phyloP scores from a whole-genome alignment of 2,329 filamentous ascomycete species.

The Akanthomyces muscarius region DNA sequence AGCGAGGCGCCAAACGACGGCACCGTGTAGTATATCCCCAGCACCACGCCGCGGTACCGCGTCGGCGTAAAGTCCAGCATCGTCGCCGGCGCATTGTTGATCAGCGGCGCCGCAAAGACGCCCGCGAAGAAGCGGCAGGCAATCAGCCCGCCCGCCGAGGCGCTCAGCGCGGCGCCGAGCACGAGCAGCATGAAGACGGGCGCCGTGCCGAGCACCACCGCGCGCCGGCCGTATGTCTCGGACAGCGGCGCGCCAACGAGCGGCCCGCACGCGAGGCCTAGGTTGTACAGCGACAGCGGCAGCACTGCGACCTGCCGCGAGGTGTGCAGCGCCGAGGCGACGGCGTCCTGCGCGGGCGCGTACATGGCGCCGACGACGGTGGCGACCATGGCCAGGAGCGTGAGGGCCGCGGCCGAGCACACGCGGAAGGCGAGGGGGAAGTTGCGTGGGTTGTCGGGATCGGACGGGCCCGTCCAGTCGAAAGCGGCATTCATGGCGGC shows the following conservation, averaged over 20 bases:
- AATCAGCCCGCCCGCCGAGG: slow-evolving; percentile 67
- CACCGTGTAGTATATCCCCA: slow-evolving; percentile 59
- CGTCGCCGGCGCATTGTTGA: slow-evolving; percentile 60
- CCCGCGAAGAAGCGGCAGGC: slow-evolving; percentile 68
- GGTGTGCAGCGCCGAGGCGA: slow-evolving; percentile 21
- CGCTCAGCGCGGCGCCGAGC: slow-evolving; percentile 62
- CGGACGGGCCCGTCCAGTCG: slow-evolving; percentile 45
- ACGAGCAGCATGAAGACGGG: slow-evolving; percentile 69
- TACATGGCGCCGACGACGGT: slow-evolving; percentile 31
- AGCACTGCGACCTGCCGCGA: slow-evolving; percentile 24
- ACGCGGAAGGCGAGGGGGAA: slow-evolving; percentile 71
- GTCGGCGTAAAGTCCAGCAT: slow-evolving; percentile 58
- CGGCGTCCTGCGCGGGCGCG: slow-evolving; percentile 26
- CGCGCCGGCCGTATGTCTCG: slow-evolving; percentile 62
- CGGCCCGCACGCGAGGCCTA: slow-evolving; percentile 39
- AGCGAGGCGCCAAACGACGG: slow-evolving; percentile 63
- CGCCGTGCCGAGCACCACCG: slow-evolving; percentile 44
- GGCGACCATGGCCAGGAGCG: slow-evolving; percentile 62
- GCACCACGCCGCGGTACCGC: slow-evolving; percentile 51
- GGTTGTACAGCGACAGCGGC: slow-evolving; percentile 27
- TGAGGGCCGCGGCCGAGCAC: slow-evolving; percentile 71
- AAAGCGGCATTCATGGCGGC: slow-evolving; percentile 26
- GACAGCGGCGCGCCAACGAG: slow-evolving; percentile 73
- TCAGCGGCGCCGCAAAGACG: slow-evolving; percentile 56
- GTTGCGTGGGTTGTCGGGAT: slow-evolving; percentile 77